Conservation (phyloP, 176 grass and related monocot species). For the Carex cristatella region DNA sequence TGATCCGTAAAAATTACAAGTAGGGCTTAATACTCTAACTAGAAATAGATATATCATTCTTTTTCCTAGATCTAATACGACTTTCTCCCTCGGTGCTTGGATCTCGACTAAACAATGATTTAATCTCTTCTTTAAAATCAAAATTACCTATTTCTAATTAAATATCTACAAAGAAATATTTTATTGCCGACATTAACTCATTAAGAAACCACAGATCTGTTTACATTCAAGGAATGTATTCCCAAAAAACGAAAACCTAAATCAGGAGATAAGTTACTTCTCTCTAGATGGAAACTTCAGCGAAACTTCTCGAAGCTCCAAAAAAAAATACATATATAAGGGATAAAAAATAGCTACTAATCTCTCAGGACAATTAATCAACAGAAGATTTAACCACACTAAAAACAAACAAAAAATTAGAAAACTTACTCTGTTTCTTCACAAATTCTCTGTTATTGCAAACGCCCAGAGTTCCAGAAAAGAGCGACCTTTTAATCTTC, state of each 20-base stretch:
- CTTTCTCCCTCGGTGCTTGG: neutral
- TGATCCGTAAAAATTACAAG: neutral
- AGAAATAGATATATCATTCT: neutral
- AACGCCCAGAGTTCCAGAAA: neutral
- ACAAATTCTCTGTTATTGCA: neutral
- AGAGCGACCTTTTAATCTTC: neutral
- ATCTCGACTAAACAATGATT: constrained; percentile 13
- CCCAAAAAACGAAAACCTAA: neutral
- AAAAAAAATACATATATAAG: neutral
- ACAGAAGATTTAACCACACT: neutral
- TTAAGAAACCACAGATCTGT: constrained; percentile 12
- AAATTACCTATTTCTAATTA: neutral
- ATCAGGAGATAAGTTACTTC: neutral
- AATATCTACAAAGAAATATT: neutral
- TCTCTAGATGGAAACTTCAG: neutral
- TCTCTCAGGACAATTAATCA: neutral
- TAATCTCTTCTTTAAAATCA: neutral
- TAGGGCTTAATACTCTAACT: neutral
- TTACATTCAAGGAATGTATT: neutral
- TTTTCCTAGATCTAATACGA: constrained; percentile 6
- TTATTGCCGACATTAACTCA: neutral
- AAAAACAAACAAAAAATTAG: neutral
- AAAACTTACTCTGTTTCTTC: neutral
- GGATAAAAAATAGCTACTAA: neutral
- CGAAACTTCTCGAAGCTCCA: neutral